These are phyloP conservation scores for Euphorbia tirucalli DNA, from an alignment of 345 rosid species.

Conservation along the genomic window DNA sequence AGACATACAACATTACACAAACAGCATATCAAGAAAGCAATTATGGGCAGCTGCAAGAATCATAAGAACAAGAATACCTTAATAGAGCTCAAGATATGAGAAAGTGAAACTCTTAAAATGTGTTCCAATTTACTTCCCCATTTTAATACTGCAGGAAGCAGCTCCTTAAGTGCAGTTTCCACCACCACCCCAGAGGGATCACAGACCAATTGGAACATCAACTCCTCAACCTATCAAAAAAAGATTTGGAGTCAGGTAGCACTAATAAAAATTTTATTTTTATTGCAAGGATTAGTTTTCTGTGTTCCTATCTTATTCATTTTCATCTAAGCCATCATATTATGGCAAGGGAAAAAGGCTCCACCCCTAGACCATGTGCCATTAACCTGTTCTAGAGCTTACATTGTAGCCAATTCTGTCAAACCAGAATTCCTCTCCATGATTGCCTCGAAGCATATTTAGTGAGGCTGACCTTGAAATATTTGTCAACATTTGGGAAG, in stretches of 20 bases:
- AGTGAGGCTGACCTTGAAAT: conserved; percentile 98
- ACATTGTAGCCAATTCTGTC: conserved; percentile 66
- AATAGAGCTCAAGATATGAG: conserved; percentile 68
- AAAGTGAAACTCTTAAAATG: conserved; percentile 68
- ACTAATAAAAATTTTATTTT: neutral
- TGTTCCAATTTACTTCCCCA: conserved; percentile 91
- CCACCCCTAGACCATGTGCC: conserved; percentile 52
- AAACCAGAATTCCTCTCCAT: conserved; percentile 75
- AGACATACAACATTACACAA: conserved; percentile 11
- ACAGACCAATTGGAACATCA: conserved; percentile 87
- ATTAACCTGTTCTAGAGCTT: conserved; percentile 74
- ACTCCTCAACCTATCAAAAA: conserved; percentile 79
- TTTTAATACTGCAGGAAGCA: conserved; percentile 74
- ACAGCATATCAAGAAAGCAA: conserved; percentile 11
- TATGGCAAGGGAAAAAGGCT: conserved; percentile 41
- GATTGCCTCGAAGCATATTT: conserved; percentile 70
- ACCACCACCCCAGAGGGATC: conserved; percentile 97
- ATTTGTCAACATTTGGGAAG: conserved; percentile 89
- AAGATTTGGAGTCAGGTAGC: conserved; percentile 30
- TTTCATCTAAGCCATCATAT: conserved; percentile 37
- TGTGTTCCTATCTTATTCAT: conserved; percentile 11
- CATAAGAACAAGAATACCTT: conserved; percentile 50
- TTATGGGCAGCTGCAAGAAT: neutral
- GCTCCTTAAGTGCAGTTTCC: conserved; percentile 75
- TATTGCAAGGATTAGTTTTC: conserved; percentile 25